Percentiles rank a stretch among this genome's conserved stretches.
Evolutionary conservation across 2,329 filamentous ascomycete species (phyloP).

Genomic region (Fusarium cyanostomum): DNA sequence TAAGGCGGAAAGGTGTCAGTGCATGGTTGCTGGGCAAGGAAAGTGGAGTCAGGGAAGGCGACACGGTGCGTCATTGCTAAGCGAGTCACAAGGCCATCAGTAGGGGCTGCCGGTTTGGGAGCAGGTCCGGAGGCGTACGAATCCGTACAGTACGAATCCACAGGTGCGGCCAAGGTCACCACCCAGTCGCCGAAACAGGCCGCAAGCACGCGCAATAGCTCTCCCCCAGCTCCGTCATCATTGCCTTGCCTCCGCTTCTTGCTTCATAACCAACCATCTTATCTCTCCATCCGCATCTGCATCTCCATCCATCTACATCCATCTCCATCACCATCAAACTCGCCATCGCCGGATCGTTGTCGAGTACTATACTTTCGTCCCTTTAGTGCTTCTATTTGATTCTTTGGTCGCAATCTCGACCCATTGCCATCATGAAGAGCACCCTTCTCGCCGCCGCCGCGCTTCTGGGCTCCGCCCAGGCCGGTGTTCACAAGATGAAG

Average conservation of each 20-base stretch:
- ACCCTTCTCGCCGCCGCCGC: constrained; percentile 80
- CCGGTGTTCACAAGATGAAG: constrained; percentile 94
- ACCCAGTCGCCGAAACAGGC: constrained; percentile 37
- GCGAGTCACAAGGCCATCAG: constrained; percentile 40
- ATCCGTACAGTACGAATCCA: too few relatives aligned
- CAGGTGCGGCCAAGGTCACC: constrained; percentile 31
- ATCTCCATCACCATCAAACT: constrained; percentile 21
- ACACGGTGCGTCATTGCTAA: constrained; percentile 44
- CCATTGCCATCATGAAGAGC: constrained; percentile 79
- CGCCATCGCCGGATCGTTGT: constrained; percentile 18
- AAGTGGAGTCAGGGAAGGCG: constrained; percentile 36
- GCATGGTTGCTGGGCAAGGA: constrained; percentile 41
- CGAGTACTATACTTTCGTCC: constrained; percentile 8
- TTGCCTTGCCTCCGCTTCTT: constrained; percentile 38
- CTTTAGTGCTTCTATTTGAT: background rate
- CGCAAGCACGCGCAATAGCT: constrained; percentile 42
- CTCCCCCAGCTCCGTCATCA: constrained; percentile 43
- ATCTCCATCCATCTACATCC: constrained; percentile 12
- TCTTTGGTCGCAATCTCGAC: constrained; percentile 22
- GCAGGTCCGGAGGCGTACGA: constrained; percentile 32
- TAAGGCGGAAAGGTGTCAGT: constrained; percentile 41
- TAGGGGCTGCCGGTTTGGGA: constrained; percentile 24
- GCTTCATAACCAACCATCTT: constrained; percentile 38
- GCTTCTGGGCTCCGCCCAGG: constrained; percentile 84
- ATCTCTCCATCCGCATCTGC: constrained; percentile 29